Evolutionary conservation across 2,329 filamentous ascomycete species (phyloP).

Genomic region (Colletotrichum limetticola): DNA sequence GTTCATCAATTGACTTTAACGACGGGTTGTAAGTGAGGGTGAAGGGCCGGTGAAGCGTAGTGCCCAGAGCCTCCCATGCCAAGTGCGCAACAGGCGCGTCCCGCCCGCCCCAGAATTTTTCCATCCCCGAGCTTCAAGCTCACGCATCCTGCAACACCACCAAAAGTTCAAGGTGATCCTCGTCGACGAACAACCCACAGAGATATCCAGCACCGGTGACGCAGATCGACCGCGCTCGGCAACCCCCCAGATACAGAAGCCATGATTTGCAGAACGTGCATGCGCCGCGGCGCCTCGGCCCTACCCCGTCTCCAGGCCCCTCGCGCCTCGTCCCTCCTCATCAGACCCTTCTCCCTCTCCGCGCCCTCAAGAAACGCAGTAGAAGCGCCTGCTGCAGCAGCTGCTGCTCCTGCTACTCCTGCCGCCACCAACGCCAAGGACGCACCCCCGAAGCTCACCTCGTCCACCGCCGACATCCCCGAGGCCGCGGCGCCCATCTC

Average conservation of each 20-base stretch:
- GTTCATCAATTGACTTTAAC: background rate
- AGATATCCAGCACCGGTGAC: background rate
- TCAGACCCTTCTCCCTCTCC: slow-evolving; percentile 54
- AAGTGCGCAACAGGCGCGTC: slow-evolving; percentile 29
- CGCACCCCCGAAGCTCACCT: slow-evolving; percentile 44
- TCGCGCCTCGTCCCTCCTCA: slow-evolving; percentile 32
- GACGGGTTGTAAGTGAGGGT: background rate
- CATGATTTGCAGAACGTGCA: slow-evolving; percentile 60
- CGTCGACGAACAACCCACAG: background rate
- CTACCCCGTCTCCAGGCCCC: slow-evolving; percentile 41
- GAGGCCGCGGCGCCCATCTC: slow-evolving; percentile 50
- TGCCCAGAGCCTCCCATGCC: background rate
- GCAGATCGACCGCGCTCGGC: background rate
- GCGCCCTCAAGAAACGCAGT: slow-evolving; percentile 34
- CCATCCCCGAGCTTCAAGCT: slow-evolving; percentile 21
- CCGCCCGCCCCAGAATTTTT: slow-evolving; percentile 38
- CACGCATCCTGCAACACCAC: slow-evolving; percentile 28
- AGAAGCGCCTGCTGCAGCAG: background rate
- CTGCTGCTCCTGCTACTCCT: slow-evolving; percentile 25
- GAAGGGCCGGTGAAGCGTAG: background rate
- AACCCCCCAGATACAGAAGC: background rate
- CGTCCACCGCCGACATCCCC: slow-evolving; percentile 41
- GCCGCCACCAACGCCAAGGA: slow-evolving; percentile 42
- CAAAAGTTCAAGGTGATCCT: background rate
- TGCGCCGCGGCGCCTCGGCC: slow-evolving; percentile 55